Percentiles rank a stretch among this genome's conserved stretches.
Evolutionary conservation across 495 filamentous ascomycete species (phyloP).

Genomic region (Podospora fimiseda): DNA sequence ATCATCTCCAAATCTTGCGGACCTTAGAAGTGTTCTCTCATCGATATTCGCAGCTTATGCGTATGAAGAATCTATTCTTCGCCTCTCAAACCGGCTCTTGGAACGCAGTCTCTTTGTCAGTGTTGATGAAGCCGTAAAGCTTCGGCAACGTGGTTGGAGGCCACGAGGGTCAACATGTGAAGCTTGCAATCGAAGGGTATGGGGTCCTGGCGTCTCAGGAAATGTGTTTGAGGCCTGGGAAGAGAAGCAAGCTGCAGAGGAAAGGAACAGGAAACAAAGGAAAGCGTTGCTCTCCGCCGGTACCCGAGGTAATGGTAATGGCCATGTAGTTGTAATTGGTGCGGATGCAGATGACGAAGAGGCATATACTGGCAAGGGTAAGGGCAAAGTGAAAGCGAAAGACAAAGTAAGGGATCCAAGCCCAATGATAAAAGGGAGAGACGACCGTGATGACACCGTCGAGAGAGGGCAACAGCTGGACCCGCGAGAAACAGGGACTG

Average conservation of each 20-base stretch:
- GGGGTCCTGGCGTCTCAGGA: constrained; percentile 81
- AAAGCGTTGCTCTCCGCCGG: constrained; percentile 1
- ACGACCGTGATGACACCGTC: constrained; percentile 13
- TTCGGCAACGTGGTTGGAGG: constrained; percentile 85
- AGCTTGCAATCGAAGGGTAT: constrained; percentile 71
- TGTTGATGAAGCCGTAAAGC: constrained; percentile 64
- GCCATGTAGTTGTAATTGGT: constrained; percentile 28
- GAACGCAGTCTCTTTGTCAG: constrained; percentile 86
- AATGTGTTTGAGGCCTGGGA: constrained; percentile 79
- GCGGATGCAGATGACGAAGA: constrained; percentile 17
- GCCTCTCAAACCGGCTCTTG: constrained; percentile 76
- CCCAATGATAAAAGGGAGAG: constrained; percentile 12
- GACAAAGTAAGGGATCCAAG: constrained; percentile 23
- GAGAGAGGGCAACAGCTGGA: constrained; percentile 3
- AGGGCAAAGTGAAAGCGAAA: constrained; percentile 12
- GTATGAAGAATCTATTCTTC: constrained; percentile 82
- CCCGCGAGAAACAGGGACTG: constrained; percentile 6
- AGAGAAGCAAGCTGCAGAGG: constrained; percentile 48
- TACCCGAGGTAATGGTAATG: not conserved
- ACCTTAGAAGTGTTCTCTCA: constrained; percentile 74
- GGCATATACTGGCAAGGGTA: constrained; percentile 31
- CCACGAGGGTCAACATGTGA: constrained; percentile 82
- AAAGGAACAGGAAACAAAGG: constrained; percentile 31
- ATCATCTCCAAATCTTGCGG: constrained; percentile 77
- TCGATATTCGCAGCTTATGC: constrained; percentile 93